Conservation (phyloP, 441 rosid genomes). For the Adansonia rubrostipa region DNA sequence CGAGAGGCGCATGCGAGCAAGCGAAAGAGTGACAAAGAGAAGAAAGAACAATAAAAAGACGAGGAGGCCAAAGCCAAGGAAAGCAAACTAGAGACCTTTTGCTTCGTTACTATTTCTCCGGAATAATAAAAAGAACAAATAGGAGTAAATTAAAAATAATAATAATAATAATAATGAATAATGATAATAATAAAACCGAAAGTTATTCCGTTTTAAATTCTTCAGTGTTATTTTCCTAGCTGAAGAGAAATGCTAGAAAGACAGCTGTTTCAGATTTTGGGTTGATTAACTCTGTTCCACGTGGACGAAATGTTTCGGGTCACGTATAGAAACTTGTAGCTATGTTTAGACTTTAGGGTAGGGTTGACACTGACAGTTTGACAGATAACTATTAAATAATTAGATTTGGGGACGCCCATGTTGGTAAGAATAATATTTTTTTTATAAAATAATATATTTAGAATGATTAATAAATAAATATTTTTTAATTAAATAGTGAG, state of each 20-base stretch:
- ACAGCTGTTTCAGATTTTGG: not conserved
- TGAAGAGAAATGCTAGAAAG: not conserved
- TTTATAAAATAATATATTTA: too few species aligned
- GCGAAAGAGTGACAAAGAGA: not conserved
- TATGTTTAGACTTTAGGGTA: not conserved
- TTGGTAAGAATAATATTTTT: too few species aligned
- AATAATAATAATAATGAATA: not conserved
- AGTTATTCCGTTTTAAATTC: not conserved
- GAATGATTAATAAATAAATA: too few species aligned
- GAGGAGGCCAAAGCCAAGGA: too few species aligned
- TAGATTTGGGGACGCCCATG: too few species aligned
- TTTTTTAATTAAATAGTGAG: too few species aligned
- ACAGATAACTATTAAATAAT: too few species aligned
- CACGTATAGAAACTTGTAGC: not conserved
- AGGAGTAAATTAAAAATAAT: not conserved
- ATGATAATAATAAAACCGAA: not conserved
- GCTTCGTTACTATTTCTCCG: conserved; percentile 29
- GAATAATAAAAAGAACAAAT: not conserved
- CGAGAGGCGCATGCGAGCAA: conserved; percentile 1
- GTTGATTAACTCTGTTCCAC: not conserved
- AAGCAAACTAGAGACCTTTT: not conserved
- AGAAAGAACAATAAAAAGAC: not conserved
- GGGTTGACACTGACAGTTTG: too few species aligned
- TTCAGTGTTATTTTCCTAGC: not conserved
- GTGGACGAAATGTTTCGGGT: not conserved